Conservation (phyloP, 352 stramenopile genomes). For the Pythium utonaiense region DNA sequence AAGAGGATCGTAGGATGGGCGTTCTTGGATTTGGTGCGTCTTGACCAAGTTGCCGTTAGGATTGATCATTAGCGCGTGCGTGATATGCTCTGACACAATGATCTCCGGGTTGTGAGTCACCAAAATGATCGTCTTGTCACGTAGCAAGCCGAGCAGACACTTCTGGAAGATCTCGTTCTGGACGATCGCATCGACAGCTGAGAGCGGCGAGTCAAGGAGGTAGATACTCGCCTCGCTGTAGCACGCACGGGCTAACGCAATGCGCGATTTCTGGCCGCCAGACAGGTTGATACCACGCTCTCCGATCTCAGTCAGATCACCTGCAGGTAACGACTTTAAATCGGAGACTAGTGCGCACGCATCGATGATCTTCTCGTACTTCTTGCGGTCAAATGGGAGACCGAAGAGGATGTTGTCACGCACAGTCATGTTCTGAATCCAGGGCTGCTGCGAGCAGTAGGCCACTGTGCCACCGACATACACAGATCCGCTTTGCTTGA, state of each 20-base stretch:
- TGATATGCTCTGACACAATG: slow-evolving; percentile 8
- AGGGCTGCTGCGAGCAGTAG: slow-evolving; percentile 74
- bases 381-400: slow-evolving; percentile 28
- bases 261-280: slow-evolving; percentile 42
- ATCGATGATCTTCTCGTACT: slow-evolving; percentile 37
- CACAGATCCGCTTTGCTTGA: slow-evolving; percentile 24
- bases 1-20: neutral
- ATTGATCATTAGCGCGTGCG: neutral
- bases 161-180: slow-evolving; percentile 88
- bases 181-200: slow-evolving; percentile 93
- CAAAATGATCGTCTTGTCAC: slow-evolving; percentile 16
- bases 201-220: slow-evolving; percentile 91
- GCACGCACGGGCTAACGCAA: slow-evolving; percentile 63
- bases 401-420: slow-evolving; percentile 89
- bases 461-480: slow-evolving; percentile 33
- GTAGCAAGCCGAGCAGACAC: slow-evolving; percentile 30
- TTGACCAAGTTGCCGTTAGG: neutral
- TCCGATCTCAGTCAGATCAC: slow-evolving; percentile 52
- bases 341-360: slow-evolving; percentile 49
- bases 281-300: slow-evolving; percentile 45
- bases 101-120: slow-evolving; percentile 12
- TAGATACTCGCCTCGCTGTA: slow-evolving; percentile 67
- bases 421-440: slow-evolving; percentile 61
- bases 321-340: slow-evolving; percentile 3
- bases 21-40: neutral